Evolutionary conservation across 2,329 filamentous ascomycete species (phyloP).

Genomic region (Huntiella decipiens): DNA sequence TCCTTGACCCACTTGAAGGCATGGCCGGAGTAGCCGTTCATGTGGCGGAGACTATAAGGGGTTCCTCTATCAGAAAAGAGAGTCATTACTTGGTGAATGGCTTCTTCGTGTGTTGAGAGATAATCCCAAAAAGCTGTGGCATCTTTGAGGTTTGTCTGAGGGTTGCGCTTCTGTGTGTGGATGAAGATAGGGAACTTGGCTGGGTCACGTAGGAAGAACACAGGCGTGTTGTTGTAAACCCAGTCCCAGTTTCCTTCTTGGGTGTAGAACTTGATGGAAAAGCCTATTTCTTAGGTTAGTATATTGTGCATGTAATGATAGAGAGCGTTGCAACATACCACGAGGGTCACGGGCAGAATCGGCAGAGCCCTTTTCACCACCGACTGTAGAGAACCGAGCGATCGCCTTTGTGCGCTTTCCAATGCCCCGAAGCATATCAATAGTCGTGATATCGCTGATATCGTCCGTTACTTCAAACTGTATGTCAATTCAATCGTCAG

Average conservation of each 20-base stretch:
- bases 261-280: constrained; percentile 53
- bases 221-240: constrained; percentile 58
- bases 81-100: constrained; percentile 44
- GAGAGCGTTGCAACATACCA: constrained; percentile 20
- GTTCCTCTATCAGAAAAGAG: constrained; percentile 49
- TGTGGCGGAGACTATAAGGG: constrained; percentile 44
- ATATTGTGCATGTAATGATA: not conserved
- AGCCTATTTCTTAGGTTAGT: constrained; percentile 24
- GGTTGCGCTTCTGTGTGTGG: constrained; percentile 60
- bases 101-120: constrained; percentile 40
- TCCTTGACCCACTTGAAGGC: constrained; percentile 48
- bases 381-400: constrained; percentile 56
- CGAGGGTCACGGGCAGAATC: constrained; percentile 55
- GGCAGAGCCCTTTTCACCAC: constrained; percentile 51
- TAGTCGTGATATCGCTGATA: constrained; percentile 35
- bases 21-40: constrained; percentile 50
- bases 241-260: constrained; percentile 54
- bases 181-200: constrained; percentile 60
- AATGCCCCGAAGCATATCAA: constrained; percentile 34
- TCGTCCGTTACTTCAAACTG: constrained; percentile 25
- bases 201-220: constrained; percentile 60
- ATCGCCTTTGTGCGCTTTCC: constrained; percentile 52
- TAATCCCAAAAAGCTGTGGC: constrained; percentile 37
- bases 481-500: not conserved
- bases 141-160: constrained; percentile 50